Percentiles rank a stretch among this genome's conserved stretches.
phyloP scores from a whole-genome alignment of 768 basidiomycete genomes.

The Cystobasidium onofrii region DNA sequence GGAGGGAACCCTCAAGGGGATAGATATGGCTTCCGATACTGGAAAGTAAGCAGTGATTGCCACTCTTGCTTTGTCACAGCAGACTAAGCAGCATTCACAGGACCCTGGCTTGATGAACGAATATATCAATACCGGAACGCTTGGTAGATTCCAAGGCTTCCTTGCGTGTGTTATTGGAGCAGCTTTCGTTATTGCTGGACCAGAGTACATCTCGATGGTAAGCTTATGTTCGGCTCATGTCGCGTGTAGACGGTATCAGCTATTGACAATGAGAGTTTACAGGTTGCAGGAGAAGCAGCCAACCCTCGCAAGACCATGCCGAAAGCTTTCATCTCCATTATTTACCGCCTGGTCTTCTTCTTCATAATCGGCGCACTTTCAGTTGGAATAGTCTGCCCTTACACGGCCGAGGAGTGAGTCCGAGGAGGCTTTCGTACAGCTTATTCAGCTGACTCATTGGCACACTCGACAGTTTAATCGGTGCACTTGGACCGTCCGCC shows the following conservation, averaged over 20 bases:
- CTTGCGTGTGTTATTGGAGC: constrained; percentile 23
- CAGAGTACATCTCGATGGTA: constrained; percentile 34
- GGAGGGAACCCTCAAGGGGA: constrained; percentile 57
- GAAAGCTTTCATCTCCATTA: constrained; percentile 30
- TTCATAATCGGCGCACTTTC: constrained; percentile 59
- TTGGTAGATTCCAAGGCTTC: constrained; percentile 34
- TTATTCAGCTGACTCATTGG: not conserved
- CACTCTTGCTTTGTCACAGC: not conserved
- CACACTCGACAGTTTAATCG: not conserved
- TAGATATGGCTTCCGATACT: constrained; percentile 54
- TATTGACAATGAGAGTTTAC: not conserved
- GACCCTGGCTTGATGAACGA: constrained; percentile 27
- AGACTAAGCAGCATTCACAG: not conserved
- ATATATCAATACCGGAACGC: constrained; percentile 7
- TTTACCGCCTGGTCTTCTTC: constrained; percentile 36
- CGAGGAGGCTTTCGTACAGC: not conserved
- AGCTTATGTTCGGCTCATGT: too few species aligned
- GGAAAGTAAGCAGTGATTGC: constrained; percentile 43
- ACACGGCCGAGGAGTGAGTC: constrained; percentile 52
- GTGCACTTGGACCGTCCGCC: constrained; percentile 13
- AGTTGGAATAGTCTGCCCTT: constrained; percentile 77
- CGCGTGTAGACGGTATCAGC: too few species aligned
- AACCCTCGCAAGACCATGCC: constrained; percentile 32
- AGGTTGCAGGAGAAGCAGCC: constrained; percentile 32
- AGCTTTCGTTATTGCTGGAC: constrained; percentile 30